A percentile compares a stretch with the other conserved stretches of the same genome.
These are phyloP conservation scores for Trametes sp. DNA, from an alignment of 1,284 basidiomycete genomes.

Conservation along the genomic window DNA sequence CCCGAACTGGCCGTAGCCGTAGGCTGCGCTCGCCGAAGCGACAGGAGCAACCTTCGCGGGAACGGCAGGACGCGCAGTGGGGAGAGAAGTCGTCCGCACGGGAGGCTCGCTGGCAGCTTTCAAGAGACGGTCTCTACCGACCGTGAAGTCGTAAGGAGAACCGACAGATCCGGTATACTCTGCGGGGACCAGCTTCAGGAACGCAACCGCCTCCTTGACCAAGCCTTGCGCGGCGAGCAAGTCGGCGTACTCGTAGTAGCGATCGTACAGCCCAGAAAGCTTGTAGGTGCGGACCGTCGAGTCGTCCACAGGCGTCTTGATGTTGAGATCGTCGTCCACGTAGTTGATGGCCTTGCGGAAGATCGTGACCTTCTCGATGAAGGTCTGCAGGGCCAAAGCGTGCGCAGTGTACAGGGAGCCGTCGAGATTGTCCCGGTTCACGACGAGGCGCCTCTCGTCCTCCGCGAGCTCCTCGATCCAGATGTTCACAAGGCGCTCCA, in stretches of 20 bases:
- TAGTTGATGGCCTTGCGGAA: constrained; percentile 93
- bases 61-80: constrained; percentile 32
- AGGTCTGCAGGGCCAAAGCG: constrained; percentile 89
- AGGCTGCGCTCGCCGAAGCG: constrained; percentile 31
- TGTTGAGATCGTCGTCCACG: constrained; percentile 78
- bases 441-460: constrained; percentile 71
- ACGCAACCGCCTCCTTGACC: constrained; percentile 82
- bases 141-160: constrained; percentile 60
- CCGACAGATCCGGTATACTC: constrained; percentile 77
- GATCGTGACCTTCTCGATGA: constrained; percentile 96
- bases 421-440: constrained; percentile 52
- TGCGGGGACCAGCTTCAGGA: constrained; percentile 82
- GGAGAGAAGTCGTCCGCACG: constrained; percentile 39
- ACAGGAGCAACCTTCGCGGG: constrained; percentile 25
- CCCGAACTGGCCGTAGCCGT: constrained; percentile 37
- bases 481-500: constrained; percentile 91
- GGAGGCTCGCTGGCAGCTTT: constrained; percentile 52
- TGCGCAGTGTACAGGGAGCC: constrained; percentile 85
- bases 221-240: constrained; percentile 91
- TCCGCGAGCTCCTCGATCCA: constrained; percentile 94
- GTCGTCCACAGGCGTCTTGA: constrained; percentile 44
- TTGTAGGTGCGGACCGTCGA: constrained; percentile 78
- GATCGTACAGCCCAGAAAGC: constrained; percentile 87
- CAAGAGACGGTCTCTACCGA: constrained; percentile 69
- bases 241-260: constrained; percentile 96